Conservation (phyloP, 1,284 basidiomycete species). For the Marasmius sp. region DNA sequence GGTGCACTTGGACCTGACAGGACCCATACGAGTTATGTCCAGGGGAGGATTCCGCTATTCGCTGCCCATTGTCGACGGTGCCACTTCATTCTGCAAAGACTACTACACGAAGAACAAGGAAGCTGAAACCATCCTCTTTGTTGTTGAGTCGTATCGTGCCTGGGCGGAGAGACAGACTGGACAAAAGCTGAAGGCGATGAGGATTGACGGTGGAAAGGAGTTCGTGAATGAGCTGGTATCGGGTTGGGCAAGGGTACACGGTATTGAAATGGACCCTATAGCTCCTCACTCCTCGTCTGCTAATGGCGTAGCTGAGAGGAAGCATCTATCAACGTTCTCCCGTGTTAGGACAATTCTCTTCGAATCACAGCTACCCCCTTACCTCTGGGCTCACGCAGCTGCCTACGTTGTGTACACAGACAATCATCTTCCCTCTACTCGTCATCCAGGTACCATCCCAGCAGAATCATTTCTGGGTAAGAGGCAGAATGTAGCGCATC, state of each 20-base stretch:
- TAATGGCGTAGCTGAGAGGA: conserved; percentile 3
- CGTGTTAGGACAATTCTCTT: neutral
- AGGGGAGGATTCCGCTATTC: neutral
- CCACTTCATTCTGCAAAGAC: neutral
- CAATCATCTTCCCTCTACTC: conserved; percentile 25
- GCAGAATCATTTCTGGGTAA: conserved; percentile 16
- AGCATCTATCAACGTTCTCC: neutral
- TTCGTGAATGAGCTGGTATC: conserved; percentile 1
- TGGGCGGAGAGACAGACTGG: neutral
- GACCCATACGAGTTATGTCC: neutral
- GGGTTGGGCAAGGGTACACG: conserved; percentile 7
- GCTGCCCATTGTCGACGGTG: neutral
- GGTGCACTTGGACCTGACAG: neutral
- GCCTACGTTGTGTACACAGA: conserved; percentile 17
- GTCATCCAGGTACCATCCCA: conserved; percentile 18
- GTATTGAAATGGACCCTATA: conserved; percentile 18
- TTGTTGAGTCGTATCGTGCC: neutral
- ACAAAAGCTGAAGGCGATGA: neutral
- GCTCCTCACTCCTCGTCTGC: conserved; percentile 14
- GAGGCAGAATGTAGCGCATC: conserved; percentile 24
- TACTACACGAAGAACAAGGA: conserved; percentile 5
- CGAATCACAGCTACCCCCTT: neutral
- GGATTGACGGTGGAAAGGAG: conserved; percentile 2
- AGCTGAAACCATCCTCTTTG: neutral
- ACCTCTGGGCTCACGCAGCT: conserved; percentile 15